These are phyloP conservation scores for Aplosporella prunicola DNA, from an alignment of 2,329 filamentous ascomycete species.

Conservation along the genomic window DNA sequence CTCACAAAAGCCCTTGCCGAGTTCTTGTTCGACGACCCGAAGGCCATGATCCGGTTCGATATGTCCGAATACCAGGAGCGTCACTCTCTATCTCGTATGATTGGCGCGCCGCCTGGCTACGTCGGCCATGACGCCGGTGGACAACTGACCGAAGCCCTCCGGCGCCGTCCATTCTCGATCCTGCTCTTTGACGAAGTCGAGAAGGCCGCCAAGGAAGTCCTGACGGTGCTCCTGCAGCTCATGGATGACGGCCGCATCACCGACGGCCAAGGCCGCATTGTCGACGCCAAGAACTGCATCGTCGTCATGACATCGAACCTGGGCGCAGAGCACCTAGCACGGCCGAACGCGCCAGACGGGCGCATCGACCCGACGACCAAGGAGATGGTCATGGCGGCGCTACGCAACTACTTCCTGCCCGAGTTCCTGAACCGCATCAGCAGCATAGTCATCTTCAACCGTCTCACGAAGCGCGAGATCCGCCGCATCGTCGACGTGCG, in stretches of 20 bases:
- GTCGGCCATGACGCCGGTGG: constrained; percentile 94
- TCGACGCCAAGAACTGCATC: constrained; percentile 96
- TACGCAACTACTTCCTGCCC: constrained; percentile 93
- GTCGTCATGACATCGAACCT: constrained; percentile 99
- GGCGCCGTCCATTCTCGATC: constrained; percentile 93
- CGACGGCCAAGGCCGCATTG: constrained; percentile 87
- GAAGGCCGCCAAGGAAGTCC: constrained; percentile 94
- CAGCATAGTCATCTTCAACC: constrained; percentile 96
- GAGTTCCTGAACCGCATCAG: constrained; percentile 98
- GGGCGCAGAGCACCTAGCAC: constrained; percentile 84
- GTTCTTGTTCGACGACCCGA: constrained; percentile 94
- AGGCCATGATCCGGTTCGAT: constrained; percentile 97
- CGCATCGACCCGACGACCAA: constrained; percentile 75
- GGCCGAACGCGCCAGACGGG: constrained; percentile 68
- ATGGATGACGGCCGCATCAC: constrained; percentile 99
- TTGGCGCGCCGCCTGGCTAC: constrained; percentile 92
- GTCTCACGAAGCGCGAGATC: constrained; percentile 80
- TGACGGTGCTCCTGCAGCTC: constrained; percentile 95
- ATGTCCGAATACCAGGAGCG: constrained; percentile 99
- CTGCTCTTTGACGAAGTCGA: constrained; percentile 96
- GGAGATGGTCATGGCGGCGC: constrained; percentile 81
- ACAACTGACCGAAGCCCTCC: constrained; percentile 88
- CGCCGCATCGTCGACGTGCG: constrained; percentile 92
- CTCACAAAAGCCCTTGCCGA: constrained; percentile 95
- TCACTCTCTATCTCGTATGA: constrained; percentile 92